Evolutionary conservation across 805 yeast species (phyloP).

Genomic region (Kodamaea restingae): DNA sequence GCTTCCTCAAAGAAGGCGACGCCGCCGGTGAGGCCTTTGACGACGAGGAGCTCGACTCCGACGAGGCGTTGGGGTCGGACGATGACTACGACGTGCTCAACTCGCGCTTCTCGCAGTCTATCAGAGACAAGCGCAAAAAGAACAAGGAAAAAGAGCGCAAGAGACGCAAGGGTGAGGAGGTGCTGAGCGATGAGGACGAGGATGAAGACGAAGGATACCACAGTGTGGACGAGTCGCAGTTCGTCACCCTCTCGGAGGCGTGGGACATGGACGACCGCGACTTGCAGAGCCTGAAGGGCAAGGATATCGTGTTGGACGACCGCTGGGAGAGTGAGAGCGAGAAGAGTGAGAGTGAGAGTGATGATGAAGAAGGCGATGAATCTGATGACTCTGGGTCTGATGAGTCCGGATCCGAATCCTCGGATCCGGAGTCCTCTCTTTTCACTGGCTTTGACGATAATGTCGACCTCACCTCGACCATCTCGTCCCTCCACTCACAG

Average conservation of each 20-base stretch:
- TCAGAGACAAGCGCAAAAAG: conserved; percentile 51
- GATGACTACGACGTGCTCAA: conserved; percentile 61
- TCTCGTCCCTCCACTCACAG: conserved; percentile 35
- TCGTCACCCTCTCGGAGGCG: conserved; percentile 76
- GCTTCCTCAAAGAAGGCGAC: conserved; percentile 19
- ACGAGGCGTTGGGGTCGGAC: conserved; percentile 83
- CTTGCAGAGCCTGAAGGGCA: conserved; percentile 15
- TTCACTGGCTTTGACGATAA: conserved; percentile 43
- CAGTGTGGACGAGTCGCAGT: conserved; percentile 71
- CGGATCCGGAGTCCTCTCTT: background rate
- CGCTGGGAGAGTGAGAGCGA: conserved; percentile 24
- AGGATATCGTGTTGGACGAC: conserved; percentile 27
- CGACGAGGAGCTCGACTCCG: conserved; percentile 75
- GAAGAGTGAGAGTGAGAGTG: conserved; percentile 26
- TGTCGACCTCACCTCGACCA: conserved; percentile 48
- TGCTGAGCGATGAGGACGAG: conserved; percentile 29
- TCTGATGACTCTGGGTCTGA: background rate
- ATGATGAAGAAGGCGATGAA: conserved; percentile 24
- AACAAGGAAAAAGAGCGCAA: conserved; percentile 28
- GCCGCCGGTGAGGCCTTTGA: conserved; percentile 34
- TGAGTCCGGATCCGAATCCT: conserved; percentile 4
- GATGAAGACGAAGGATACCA: conserved; percentile 52
- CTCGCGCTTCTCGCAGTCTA: conserved; percentile 65
- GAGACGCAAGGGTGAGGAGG: conserved; percentile 20
- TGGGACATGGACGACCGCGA: conserved; percentile 79